Percentiles rank a stretch among this genome's conserved stretches.
Conservation (phyloP, 148 eudicot genomes). For the Euryodendron excelsum region DNA sequence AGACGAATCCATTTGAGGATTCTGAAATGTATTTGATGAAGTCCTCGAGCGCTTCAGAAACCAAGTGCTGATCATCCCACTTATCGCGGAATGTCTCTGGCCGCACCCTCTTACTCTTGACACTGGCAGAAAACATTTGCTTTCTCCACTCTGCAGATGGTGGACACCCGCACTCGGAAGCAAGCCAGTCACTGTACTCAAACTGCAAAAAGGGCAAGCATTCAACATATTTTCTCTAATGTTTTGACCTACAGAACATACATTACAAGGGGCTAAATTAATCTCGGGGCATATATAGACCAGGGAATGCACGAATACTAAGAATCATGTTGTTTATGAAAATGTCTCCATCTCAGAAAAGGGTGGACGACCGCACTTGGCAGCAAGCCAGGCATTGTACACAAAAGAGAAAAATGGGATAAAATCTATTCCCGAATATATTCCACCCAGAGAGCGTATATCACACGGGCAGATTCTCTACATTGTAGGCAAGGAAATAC, state of each 20-base stretch:
- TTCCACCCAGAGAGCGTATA: no score
- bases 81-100: conserved; percentile 79
- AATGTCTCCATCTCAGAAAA: background rate
- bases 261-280: background rate
- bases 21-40: conserved; percentile 29
- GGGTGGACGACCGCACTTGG: background rate
- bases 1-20: background rate
- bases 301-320: background rate
- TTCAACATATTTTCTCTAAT: background rate
- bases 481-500: background rate
- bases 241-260: no score
- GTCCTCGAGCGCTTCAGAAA: conserved; percentile 50
- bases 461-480: no score
- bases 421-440: no score
- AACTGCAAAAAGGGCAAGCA: conserved; percentile 47
- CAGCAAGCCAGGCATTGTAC: background rate
- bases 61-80: conserved; percentile 65
- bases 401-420: background rate
- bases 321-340: background rate
- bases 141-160: conserved; percentile 83
- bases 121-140: conserved; percentile 44
- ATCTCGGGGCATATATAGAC: background rate
- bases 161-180: conserved; percentile 41
- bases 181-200: conserved; percentile 84
- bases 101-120: conserved; percentile 28